Evolutionary conservation across 352 stramenopile species (phyloP).

Genomic region (Phytophthora syringae): DNA sequence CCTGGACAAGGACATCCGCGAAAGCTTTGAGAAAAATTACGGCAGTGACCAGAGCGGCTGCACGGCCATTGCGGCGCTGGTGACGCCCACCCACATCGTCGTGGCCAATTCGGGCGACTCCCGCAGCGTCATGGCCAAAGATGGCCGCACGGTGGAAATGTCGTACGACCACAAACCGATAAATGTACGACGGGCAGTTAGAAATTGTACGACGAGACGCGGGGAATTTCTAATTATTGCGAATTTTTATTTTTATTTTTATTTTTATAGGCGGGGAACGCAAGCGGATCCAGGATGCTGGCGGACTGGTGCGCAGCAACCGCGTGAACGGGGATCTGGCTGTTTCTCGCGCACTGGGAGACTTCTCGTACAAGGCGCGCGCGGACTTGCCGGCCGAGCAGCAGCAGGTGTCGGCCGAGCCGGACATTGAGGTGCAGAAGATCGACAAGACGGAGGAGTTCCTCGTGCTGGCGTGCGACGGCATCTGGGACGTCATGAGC

Average conservation of each 20-base stretch:
- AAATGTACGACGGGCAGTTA: constrained; percentile 55
- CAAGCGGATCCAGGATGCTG: constrained; percentile 73
- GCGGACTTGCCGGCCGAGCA: constrained; percentile 58
- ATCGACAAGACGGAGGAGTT: constrained; percentile 90
- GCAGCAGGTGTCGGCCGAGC: constrained; percentile 89
- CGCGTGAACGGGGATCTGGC: constrained; percentile 85
- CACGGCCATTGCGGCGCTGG: constrained; percentile 75
- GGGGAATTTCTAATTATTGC: no score
- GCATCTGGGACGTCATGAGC: constrained; percentile 94
- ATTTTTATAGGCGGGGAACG: constrained; percentile 59
- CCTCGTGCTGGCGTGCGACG: constrained; percentile 92
- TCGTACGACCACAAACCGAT: constrained; percentile 93
- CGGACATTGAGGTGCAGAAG: constrained; percentile 86
- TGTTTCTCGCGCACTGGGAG: constrained; percentile 78
- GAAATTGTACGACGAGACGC: no score
- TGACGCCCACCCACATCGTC: constrained; percentile 77
- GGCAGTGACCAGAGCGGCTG: constrained; percentile 77
- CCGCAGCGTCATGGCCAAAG: constrained; percentile 72
- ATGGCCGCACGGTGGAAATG: constrained; percentile 65
- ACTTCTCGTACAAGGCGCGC: constrained; percentile 86
- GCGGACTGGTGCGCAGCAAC: constrained; percentile 76
- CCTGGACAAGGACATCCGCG: constrained; percentile 70
- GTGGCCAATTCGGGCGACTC: constrained; percentile 86
- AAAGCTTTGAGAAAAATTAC: constrained; percentile 50
- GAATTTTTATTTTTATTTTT: not conserved